phyloP scores from a whole-genome alignment of 169 alveolate species.

The Plasmodium chabaudi region DNA sequence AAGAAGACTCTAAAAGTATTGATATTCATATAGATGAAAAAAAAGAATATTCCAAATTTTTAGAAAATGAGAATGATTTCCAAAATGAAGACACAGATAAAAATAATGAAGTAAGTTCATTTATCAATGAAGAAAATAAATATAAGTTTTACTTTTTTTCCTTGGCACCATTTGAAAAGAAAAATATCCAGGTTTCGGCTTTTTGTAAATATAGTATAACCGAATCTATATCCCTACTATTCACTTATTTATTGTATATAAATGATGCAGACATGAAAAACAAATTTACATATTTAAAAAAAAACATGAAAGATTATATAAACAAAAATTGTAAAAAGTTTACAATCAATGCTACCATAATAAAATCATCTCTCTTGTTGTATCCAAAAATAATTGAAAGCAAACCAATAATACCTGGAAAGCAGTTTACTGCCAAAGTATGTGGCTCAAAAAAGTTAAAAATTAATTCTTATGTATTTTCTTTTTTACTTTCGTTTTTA shows the following conservation, averaged over 20 bases:
- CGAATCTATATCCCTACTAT: conserved; percentile 41
- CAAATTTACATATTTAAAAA: conserved; percentile 42
- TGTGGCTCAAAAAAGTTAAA: not conserved
- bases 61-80: conserved; percentile 15
- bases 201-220: conserved; percentile 24
- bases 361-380: conserved; percentile 23
- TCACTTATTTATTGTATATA: conserved; percentile 34
- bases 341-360: conserved; percentile 34
- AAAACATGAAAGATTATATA: conserved; percentile 50
- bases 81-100: not conserved
- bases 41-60: not conserved
- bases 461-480: not conserved
- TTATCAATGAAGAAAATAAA: conserved; percentile 49
- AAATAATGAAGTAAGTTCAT: conserved; percentile 19
- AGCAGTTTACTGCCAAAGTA: conserved; percentile 47
- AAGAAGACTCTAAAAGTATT: conserved; percentile 32
- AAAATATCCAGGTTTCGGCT: conserved; percentile 44
- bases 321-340: conserved; percentile 44
- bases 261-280: conserved; percentile 68
- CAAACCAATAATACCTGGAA: conserved; percentile 38
- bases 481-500: not conserved
- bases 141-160: conserved; percentile 66
- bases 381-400: conserved; percentile 69
- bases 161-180: conserved; percentile 65
- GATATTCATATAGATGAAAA: conserved; percentile 54